Evolutionary conservation across 1,284 basidiomycete genomes (phyloP), one percentile per base, ranked within the genome.

Genomic region (Tilletiopsis washingtonensis): DNA sequence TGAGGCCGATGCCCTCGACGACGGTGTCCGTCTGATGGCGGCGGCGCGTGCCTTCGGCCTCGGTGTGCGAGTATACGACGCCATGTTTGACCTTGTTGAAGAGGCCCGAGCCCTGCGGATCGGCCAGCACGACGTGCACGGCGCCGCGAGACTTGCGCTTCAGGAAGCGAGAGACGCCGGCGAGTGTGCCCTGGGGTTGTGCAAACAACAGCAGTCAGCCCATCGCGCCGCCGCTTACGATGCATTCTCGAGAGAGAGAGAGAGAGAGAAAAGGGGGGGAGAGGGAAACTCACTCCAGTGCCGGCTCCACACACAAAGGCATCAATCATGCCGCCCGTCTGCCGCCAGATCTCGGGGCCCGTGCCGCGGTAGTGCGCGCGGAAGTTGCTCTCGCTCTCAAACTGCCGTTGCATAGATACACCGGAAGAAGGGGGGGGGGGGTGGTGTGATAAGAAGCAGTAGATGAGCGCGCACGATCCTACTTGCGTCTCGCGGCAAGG

Each of bases 291-390:
- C 32, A 34, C 32, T 4, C 94, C 94, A 0, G 93, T 98, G 80
- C 89, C 90, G 53, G 91, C 91, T 1, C 94, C 94, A n/a, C 85
- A 83, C 24, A 99, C 85, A 67, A 97, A 97, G 2, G 86, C 90
- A 64, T 87, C 81, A 1, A 96, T 62, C 20, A 77, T 75, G 1
- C 91, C 91, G 58, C 83, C 84, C 0, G 88, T 91, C 70, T 98
- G 94, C 44, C 84, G 79, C 84, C 91, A 90, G 36, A 98, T 90
- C 75, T 99, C 94, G 0, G 91, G 91, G 0, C 89, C 94, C 0
- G 93, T 98, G 1, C 88, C 86, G 32, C 82, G 76, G 64, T 82
- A 89, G 72, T 98, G 94, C 0, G 93, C 91, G 54, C 84, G 79
- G 70, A 84, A 90, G 69, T 98, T 97, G 67, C 86, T 88, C 56